A percentile compares a stretch with the other conserved stretches of the same genome.
Conservation (phyloP, 306 rosid species). For the Styphnolobium japonicum region DNA sequence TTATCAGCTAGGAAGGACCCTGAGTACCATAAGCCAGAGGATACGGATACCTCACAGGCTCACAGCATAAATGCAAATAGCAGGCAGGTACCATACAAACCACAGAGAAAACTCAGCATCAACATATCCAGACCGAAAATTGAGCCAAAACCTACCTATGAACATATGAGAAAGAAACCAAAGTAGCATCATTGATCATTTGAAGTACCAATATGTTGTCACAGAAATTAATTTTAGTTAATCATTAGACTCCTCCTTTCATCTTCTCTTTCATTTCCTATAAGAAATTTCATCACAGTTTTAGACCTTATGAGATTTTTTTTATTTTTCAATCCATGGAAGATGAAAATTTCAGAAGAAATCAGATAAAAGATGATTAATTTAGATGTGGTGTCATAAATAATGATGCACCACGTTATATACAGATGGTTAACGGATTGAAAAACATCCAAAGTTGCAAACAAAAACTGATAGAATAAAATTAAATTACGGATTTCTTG, state of each 20-base stretch:
- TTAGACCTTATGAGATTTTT: not conserved
- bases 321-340: not conserved
- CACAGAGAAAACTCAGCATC: not conserved
- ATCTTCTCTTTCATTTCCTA: not conserved
- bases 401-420: not conserved
- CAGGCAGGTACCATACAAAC: not conserved
- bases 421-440: not conserved
- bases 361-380: not conserved
- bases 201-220: not conserved
- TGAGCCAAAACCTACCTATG: not conserved
- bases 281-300: not conserved
- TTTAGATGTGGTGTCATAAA: not conserved
- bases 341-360: not conserved
- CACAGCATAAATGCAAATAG: not conserved
- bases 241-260: not conserved
- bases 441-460: not conserved
- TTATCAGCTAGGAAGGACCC: not conserved
- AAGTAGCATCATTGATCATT: not conserved
- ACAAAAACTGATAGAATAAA: not conserved
- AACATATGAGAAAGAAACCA: not conserved
- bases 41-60: not conserved
- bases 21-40: not conserved
- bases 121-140: not conserved
- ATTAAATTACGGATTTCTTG: constrained; percentile 37
- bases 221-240: not conserved